phyloP scores from a whole-genome alignment of 495 filamentous ascomycete species.

The Aspergillus saccharolyticus region DNA sequence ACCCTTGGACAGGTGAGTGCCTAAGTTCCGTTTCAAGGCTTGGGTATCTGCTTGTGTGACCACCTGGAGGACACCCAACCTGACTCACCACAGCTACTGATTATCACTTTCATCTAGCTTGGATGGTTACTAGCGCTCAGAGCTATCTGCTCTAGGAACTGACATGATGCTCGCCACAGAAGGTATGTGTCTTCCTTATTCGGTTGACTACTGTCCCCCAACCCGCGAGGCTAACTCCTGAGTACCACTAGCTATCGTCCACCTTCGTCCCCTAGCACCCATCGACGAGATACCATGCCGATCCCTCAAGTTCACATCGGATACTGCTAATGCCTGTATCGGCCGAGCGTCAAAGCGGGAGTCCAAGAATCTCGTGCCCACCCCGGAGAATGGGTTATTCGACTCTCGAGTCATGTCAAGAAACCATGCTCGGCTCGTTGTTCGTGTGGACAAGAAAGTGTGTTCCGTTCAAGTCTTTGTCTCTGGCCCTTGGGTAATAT shows the following conservation, averaged over 20 bases:
- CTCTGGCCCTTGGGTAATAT: not conserved
- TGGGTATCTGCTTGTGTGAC: too few relatives aligned
- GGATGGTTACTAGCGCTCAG: not conserved
- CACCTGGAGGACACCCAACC: not conserved
- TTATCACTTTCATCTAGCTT: not conserved
- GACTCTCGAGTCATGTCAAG: slow-evolving; percentile 80
- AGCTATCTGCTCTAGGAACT: not conserved
- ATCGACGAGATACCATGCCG: slow-evolving; percentile 25
- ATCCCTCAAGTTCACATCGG: slow-evolving; percentile 24
- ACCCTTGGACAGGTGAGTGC: too few relatives aligned
- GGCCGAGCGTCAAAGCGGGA: slow-evolving; percentile 59
- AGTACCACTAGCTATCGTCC: slow-evolving; percentile 22
- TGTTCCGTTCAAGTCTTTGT: not conserved
- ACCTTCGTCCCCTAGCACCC: slow-evolving; percentile 21
- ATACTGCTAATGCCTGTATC: slow-evolving; percentile 33
- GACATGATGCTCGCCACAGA: slow-evolving; percentile 8
- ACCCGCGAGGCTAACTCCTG: slow-evolving; percentile 17
- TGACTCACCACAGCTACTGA: not conserved
- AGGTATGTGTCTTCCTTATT: slow-evolving; percentile 11
- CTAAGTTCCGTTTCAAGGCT: too few relatives aligned
- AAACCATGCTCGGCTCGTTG: slow-evolving; percentile 60
- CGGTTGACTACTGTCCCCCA: not conserved
- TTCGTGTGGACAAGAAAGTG: slow-evolving; percentile 42
- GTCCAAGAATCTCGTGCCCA: slow-evolving; percentile 45
- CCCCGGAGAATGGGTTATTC: slow-evolving; percentile 64